These are phyloP conservation scores for Caryopteris hybrid DNA, from an alignment of 305 asterid species.

Conservation along the genomic window DNA sequence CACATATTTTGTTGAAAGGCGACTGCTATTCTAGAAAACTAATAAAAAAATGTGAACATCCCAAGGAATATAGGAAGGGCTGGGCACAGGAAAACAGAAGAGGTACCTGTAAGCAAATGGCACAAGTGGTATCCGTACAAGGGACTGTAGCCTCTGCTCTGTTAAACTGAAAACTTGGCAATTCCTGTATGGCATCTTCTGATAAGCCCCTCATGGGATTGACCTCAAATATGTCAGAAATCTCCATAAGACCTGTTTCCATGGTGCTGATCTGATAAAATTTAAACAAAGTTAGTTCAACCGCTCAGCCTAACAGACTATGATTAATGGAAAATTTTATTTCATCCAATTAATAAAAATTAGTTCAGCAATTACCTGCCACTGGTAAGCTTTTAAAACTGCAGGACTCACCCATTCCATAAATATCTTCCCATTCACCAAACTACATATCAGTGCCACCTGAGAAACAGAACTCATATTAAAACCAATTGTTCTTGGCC, in stretches of 20 bases:
- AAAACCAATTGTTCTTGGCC: background rate
- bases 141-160: conserved; percentile 3
- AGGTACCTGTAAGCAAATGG: conserved; percentile 79
- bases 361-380: conserved; percentile 57
- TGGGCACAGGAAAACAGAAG: background rate
- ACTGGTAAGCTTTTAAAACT: conserved; percentile 83
- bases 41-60: background rate
- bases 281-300: conserved; percentile 14
- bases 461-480: conserved; percentile 25
- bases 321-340: background rate
- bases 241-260: conserved; percentile 71
- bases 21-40: background rate
- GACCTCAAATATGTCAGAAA: conserved; percentile 76
- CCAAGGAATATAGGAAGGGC: too few relatives aligned
- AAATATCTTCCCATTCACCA: conserved; percentile 82
- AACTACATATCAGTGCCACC: conserved; percentile 81
- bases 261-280: conserved; percentile 53
- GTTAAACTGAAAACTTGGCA: conserved; percentile 44
- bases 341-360: background rate
- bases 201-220: conserved; percentile 50
- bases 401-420: conserved; percentile 99
- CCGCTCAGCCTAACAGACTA: conserved; percentile 12
- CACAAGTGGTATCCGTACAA: conserved; percentile 42
- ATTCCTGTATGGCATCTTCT: conserved; percentile 39
- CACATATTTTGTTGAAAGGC: background rate